Base-by-base conservation (phyloP, 106 monocot genomes). In the Narthecium ossifragum region DNA sequence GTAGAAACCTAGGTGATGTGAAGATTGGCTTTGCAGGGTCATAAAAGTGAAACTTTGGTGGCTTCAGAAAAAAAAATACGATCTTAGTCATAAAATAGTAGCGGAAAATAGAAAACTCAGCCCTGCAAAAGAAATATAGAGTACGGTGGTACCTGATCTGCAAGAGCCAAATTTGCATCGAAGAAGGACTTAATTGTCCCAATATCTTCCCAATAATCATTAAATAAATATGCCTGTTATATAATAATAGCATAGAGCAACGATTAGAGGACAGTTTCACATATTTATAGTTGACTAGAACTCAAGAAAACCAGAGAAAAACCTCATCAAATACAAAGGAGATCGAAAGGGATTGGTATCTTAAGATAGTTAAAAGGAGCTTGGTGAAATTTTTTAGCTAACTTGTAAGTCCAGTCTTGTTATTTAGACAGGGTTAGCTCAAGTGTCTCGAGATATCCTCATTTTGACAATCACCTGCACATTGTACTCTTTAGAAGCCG, bases 201-300 rank as follows among this genome's bases (percentile, higher is more conserved):
- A 53, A 86, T 86, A 31, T 86, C 86, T 49, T 86, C 86, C 81
- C 86, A 86, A 53, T 86, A 86, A 17, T 57, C 82, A 66, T 78
- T 73, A 48, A 82, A 88, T 18, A 79, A 28, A 79, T 88, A 88
- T 40, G 87, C 87, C 87, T 88, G 43, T 32, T 9, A 27, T 2
- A 40, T 17, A 39, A 23, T 33, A 29, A 56, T 21, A 60, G 25
- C 2, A 10, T 33, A 31, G 30, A 8, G 21, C 9, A 24, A 26
- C 12, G 8, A 30, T 72, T 46, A 63, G 39, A 14, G 6, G 26
- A 51, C 1, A n/a, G n/a, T n/a, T n/a, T n/a, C n/a, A n/a, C n/a
- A n/a, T n/a, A n/a, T n/a, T n/a, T n/a, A n/a, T n/a, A n/a, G n/a
- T n/a, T n/a, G n/a, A n/a, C n/a, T n/a, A n/a, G n/a, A n/a, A n/a